phyloP scores from a whole-genome alignment of 768 basidiomycete species.

The Lentinula guzmanii region DNA sequence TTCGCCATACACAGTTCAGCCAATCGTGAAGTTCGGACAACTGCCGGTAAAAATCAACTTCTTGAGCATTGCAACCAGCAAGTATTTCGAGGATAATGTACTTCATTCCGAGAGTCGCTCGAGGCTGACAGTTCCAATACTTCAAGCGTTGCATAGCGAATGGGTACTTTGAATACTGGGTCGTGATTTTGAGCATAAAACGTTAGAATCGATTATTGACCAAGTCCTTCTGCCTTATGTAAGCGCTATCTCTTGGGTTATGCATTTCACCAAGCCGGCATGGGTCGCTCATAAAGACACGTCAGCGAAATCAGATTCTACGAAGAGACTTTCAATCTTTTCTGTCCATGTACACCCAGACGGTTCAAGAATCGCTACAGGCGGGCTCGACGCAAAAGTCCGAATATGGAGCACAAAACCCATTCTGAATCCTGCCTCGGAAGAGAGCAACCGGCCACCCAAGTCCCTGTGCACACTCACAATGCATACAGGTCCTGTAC shows the following conservation, averaged over 20 bases:
- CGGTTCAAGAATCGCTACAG: conserved; percentile 94
- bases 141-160: too few species aligned
- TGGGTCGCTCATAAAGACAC: conserved; percentile 83
- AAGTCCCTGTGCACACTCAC: conserved; percentile 87
- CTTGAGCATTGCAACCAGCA: too few species aligned
- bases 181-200: too few species aligned
- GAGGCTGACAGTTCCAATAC: too few species aligned
- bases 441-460: conserved; percentile 65
- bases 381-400: conserved; percentile 92
- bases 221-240: too few species aligned
- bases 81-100: too few species aligned
- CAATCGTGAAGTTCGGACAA: too few species aligned
- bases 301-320: conserved; percentile 52
- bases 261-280: conserved; percentile 86
- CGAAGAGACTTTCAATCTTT: conserved; percentile 81
- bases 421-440: conserved; percentile 71
- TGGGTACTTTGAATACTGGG: too few species aligned
- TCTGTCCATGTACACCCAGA: conserved; percentile 94
- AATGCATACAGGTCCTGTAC: conserved; percentile 91
- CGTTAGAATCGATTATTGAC: too few species aligned
- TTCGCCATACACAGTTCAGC: too few species aligned
- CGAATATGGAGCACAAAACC: conserved; percentile 97
- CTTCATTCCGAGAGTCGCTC: too few species aligned
- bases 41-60: too few species aligned
- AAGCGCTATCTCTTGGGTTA: conserved; percentile 17